Base-by-base conservation (phyloP, 495 filamentous ascomycete species). In the Penicillium paxilli region DNA sequence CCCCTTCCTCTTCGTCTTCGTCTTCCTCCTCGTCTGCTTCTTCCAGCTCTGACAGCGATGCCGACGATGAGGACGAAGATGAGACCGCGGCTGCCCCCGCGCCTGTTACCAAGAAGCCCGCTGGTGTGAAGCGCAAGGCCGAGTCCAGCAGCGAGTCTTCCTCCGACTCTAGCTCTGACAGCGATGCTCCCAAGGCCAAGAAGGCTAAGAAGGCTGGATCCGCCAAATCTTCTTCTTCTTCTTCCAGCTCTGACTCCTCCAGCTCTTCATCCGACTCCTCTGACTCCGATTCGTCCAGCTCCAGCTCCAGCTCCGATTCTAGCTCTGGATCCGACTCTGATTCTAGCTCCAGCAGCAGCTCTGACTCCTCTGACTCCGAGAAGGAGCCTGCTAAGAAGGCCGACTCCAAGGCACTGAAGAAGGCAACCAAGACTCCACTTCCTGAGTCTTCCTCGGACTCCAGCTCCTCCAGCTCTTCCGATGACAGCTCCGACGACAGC, bases 91-190 rank as follows among this genome's bases (percentile, higher is more conserved):
- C 72, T 35, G 59, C 73, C 22, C 50, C 65, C 19, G 63, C 68
- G 19, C 53, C 64, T 58, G 57, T 67, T 22, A 52, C 68, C 26
- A 76, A 62, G 58, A 60, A 80, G 52, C 37, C 74, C 3, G 46
- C 70, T 11, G 65, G 75, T 24, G 63, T 71, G 33, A 90, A 90
- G 73, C 84, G 87, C 55, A 90, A 90, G 73, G 84, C 83, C 20
- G 73, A 74, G 32, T 80, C 82, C 3, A 73, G 67, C 67, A 74
- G 72, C 25, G 78, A 72, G 26, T 79, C 71, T 33, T 80, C 71
- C 37, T 80, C 79, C 2, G 69, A 71, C 5, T 81, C 80, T 6
- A 67, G 70, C 44, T 82, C 81, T 11, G 68, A 74, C 10, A 63
- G 64, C 25, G 70, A 76, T 16, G 66, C 65, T 21, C 66, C 70